A percentile compares a stretch with the other conserved stretches of the same genome.
Conservation (phyloP, 2,329 filamentous ascomycete genomes). For the Colletotrichum cordylinicola region DNA sequence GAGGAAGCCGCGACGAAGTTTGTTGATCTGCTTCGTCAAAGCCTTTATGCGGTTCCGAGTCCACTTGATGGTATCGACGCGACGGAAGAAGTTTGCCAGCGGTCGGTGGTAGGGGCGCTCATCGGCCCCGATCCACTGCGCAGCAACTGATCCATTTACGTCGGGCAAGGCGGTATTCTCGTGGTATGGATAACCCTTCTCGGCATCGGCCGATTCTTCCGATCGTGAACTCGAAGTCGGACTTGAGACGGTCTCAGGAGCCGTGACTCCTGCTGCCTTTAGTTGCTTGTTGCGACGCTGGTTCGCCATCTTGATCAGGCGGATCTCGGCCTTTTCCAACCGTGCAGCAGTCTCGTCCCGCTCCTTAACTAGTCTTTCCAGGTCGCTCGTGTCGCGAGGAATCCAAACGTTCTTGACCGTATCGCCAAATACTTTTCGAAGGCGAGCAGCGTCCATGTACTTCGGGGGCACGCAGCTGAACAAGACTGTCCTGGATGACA, state of each 20-base stretch:
- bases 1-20: slow-evolving; percentile 72
- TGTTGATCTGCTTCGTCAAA: slow-evolving; percentile 49
- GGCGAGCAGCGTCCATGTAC: slow-evolving; percentile 75
- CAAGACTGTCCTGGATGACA: slow-evolving; percentile 92
- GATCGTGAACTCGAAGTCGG: not conserved
- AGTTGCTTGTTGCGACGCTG: slow-evolving; percentile 25
- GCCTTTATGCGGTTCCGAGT: slow-evolving; percentile 62
- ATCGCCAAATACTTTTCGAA: slow-evolving; percentile 79
- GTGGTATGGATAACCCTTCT: slow-evolving; percentile 30
- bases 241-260: slow-evolving; percentile 29
- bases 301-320: slow-evolving; percentile 78
- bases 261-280: not conserved
- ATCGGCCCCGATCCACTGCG: slow-evolving; percentile 75
- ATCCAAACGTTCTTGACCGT: slow-evolving; percentile 87
- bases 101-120: slow-evolving; percentile 76
- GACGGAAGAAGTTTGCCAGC: slow-evolving; percentile 76
- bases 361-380: slow-evolving; percentile 80
- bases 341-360: slow-evolving; percentile 78
- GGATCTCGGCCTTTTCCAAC: slow-evolving; percentile 83
- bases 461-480: slow-evolving; percentile 84
- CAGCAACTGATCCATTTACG: slow-evolving; percentile 61
- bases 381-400: slow-evolving; percentile 71
- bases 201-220: slow-evolving; percentile 23
- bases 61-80: slow-evolving; percentile 96
- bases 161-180: slow-evolving; percentile 37